Evolutionary conservation across 768 basidiomycete genomes (phyloP), one percentile per base, ranked within the genome.

Genomic region (Lyophyllum shimeji): DNA sequence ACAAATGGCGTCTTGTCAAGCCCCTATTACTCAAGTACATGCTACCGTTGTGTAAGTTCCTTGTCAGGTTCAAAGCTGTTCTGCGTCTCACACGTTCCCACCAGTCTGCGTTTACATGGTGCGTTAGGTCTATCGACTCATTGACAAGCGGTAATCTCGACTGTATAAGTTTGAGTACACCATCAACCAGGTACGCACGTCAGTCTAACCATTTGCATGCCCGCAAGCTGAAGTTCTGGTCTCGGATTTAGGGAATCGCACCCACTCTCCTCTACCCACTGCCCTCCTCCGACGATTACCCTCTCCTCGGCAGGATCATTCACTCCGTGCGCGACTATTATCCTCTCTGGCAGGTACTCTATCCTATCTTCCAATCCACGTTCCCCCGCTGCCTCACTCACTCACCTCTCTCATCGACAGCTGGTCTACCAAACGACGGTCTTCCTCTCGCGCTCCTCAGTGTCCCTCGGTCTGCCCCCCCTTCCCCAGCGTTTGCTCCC

Each of bases 191-290:
- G 89, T 83, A 56, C 21, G 72, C 25, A 42, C 29, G 48, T 55
- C 23, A 15, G 21, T 15, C 31, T 25, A 37, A 18, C 20, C 9
- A 43, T 1, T 44, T 33, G 12, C 8, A 15, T 15, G 11, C n/a
- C 21, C 25, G 15, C 23, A 33, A 27, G n/a, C 34, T 46, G 13
- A 39, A 33, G 29, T 11, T 9, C 39, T 27, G 29, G 25, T 40
- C 9, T 45, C 7, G 13, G 24, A 18, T 12, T 3, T 37, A 93
- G 86, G 96, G 96, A 29, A 84, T 98, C 7, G 81, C 93, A 17
- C 95, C 96, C 0, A 96, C 94, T 0, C 75, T 98, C 17, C 69
- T 98, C 5, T 98, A 95, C 67, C 87, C 93, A 5, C 81, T 96
- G 11, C 95, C 95, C 0, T 77, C 81, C 0, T 67, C 76, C 1